These are phyloP conservation scores for Russula emetica DNA, from an alignment of 768 basidiomycete genomes.

Conservation along the genomic window DNA sequence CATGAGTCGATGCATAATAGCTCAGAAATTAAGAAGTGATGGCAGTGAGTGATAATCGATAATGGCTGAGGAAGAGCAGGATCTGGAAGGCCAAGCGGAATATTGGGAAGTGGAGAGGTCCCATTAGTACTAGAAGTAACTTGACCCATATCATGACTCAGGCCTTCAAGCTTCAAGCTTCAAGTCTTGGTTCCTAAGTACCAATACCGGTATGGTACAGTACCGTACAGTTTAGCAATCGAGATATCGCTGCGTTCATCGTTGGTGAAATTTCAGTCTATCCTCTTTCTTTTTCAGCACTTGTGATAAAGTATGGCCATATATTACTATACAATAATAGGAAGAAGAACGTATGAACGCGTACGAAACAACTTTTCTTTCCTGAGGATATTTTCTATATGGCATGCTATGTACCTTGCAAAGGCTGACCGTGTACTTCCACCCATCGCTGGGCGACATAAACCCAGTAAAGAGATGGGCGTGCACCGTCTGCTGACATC, in stretches of 20 bases:
- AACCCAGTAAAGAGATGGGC: constrained; percentile 26
- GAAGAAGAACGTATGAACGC: background rate
- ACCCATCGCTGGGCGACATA: constrained; percentile 25
- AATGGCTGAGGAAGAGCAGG: too few relatives aligned
- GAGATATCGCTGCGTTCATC: background rate
- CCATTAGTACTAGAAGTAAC: too few relatives aligned
- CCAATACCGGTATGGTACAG: too few relatives aligned
- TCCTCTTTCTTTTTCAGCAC: background rate
- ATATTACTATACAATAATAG: background rate
- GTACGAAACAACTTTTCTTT: background rate
- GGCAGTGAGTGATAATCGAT: too few relatives aligned
- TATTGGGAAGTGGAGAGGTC: too few relatives aligned
- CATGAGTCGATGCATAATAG: too few relatives aligned
- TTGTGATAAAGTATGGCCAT: background rate
- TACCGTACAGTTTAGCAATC: too few relatives aligned
- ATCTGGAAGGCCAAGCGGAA: too few relatives aligned
- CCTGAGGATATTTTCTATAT: background rate
- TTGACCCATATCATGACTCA: too few relatives aligned
- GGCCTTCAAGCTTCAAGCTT: too few relatives aligned
- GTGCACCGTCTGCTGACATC: constrained; percentile 14
- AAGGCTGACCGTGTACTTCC: constrained; percentile 22
- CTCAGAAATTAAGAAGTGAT: too few relatives aligned
- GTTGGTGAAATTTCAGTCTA: background rate
- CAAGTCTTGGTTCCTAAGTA: too few relatives aligned
- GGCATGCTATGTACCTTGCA: background rate